Percentiles rank a stretch among this genome's conserved stretches.
phyloP scores from a whole-genome alignment of 2,329 filamentous ascomycete genomes.

The Tolypocladium tropicale region DNA sequence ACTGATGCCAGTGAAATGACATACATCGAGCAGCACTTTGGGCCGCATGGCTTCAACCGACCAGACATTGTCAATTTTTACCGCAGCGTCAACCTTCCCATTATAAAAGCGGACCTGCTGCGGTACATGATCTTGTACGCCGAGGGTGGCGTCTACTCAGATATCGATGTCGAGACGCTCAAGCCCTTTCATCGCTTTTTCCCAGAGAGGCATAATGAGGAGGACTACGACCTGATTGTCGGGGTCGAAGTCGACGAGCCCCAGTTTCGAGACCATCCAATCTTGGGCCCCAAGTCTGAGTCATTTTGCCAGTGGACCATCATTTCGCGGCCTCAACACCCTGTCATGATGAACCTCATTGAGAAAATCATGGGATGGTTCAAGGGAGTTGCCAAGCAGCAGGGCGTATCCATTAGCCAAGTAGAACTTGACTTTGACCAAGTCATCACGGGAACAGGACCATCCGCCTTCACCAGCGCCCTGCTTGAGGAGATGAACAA shows the following conservation, averaged over 20 bases:
- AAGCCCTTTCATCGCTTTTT: slow-evolving; percentile 24
- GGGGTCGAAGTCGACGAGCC: slow-evolving; percentile 64
- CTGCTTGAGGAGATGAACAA: slow-evolving; percentile 54
- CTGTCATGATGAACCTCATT: slow-evolving; percentile 58
- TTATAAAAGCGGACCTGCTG: slow-evolving; percentile 57
- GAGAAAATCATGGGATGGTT: slow-evolving; percentile 61
- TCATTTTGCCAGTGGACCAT: slow-evolving; percentile 73
- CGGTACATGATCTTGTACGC: slow-evolving; percentile 63
- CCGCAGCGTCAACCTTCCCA: slow-evolving; percentile 47
- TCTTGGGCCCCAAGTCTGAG: slow-evolving; percentile 56
- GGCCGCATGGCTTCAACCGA: slow-evolving; percentile 53
- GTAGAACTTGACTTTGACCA: slow-evolving; percentile 62
- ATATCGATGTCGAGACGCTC: slow-evolving; percentile 30
- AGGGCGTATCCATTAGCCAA: slow-evolving; percentile 47
- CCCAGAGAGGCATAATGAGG: slow-evolving; percentile 45
- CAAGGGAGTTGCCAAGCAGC: slow-evolving; percentile 44
- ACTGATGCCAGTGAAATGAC: slow-evolving; percentile 58
- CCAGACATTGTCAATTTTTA: slow-evolving; percentile 56
- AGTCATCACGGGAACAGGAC: slow-evolving; percentile 63
- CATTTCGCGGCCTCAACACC: slow-evolving; percentile 55
- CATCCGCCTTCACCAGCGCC: slow-evolving; percentile 57
- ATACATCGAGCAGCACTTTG: slow-evolving; percentile 60
- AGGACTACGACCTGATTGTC: slow-evolving; percentile 61
- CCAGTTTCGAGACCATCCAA: slow-evolving; percentile 50
- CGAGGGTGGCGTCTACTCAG: slow-evolving; percentile 63